phyloP scores from a whole-genome alignment of 495 filamentous ascomycete species.

The Penicillium alfredii region DNA sequence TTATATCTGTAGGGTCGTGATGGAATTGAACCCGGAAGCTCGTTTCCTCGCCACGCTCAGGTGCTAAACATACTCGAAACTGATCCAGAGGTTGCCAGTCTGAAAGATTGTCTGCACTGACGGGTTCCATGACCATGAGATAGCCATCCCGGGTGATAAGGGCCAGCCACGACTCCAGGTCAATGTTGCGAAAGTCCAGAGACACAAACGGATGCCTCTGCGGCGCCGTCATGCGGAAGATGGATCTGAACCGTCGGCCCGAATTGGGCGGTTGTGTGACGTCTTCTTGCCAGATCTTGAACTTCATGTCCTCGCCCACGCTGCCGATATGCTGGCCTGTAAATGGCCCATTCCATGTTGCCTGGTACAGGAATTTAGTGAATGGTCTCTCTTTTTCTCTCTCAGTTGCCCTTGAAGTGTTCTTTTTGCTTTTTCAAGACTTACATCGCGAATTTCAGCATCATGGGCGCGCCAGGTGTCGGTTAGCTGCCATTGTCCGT shows the following conservation, averaged over 20 bases:
- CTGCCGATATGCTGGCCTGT: constrained; percentile 58
- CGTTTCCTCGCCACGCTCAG: constrained; percentile 71
- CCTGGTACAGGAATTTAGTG: constrained; percentile 37
- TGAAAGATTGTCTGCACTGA: constrained; percentile 72
- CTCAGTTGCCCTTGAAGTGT: not conserved
- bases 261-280: constrained; percentile 61
- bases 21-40: constrained; percentile 82
- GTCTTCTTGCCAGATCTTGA: constrained; percentile 88
- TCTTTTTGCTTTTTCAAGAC: constrained; percentile 10
- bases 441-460: constrained; percentile 84
- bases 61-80: constrained; percentile 55
- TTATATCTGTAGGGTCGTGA: constrained; percentile 73
- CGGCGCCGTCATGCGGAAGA: constrained; percentile 50
- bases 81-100: constrained; percentile 71
- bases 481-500: constrained; percentile 69
- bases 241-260: constrained; percentile 70
- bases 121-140: constrained; percentile 77
- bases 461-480: constrained; percentile 91
- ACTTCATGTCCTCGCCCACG: constrained; percentile 79
- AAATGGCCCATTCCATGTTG: constrained; percentile 71
- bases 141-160: constrained; percentile 75
- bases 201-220: constrained; percentile 64
- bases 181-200: constrained; percentile 71
- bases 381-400: constrained; percentile 5
- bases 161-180: constrained; percentile 73